phyloP scores from a whole-genome alignment of 164 flowering plant genomes.

The Berberis vulgaris region DNA sequence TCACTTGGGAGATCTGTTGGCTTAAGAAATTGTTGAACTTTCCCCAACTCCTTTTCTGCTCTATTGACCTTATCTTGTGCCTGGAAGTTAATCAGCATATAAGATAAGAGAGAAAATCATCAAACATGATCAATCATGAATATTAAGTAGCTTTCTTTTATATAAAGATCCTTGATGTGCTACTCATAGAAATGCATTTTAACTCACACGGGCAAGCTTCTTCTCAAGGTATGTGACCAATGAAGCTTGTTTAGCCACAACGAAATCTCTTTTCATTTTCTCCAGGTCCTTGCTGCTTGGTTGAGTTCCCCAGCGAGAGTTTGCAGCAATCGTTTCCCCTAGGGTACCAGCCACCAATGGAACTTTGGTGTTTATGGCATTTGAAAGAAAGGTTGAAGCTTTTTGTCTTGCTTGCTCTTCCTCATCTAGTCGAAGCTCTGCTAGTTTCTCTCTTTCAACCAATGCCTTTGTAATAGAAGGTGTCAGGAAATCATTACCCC shows the following conservation, averaged over 20 bases:
- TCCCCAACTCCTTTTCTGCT: conserved; percentile 63
- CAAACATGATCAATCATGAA: background rate
- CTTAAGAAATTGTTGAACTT: conserved; percentile 51
- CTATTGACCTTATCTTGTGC: conserved; percentile 55
- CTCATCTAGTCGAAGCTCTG: conserved; percentile 44
- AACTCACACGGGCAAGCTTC: conserved; percentile 59
- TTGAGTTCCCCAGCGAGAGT: conserved; percentile 63
- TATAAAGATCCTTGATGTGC: background rate
- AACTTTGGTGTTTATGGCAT: conserved; percentile 25
- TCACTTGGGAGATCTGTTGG: conserved; percentile 74
- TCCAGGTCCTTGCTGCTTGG: conserved; percentile 45
- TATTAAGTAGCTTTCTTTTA: background rate
- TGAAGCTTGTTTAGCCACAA: conserved; percentile 50
- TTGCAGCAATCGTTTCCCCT: conserved; percentile 75
- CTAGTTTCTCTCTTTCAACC: conserved; percentile 43
- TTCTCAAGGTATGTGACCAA: conserved; percentile 50
- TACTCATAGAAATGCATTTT: background rate
- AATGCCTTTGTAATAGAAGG: conserved; percentile 45
- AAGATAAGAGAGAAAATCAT: background rate
- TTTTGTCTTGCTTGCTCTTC: conserved; percentile 64
- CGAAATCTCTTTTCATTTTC: conserved; percentile 54
- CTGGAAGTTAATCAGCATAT: conserved; percentile 23
- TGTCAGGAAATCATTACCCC: conserved; percentile 89
- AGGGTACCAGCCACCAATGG: conserved; percentile 86
- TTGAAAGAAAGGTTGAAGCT: conserved; percentile 29